phyloP scores from a whole-genome alignment of 805 yeast species.

The Isabelozyma pseudorhagii region DNA sequence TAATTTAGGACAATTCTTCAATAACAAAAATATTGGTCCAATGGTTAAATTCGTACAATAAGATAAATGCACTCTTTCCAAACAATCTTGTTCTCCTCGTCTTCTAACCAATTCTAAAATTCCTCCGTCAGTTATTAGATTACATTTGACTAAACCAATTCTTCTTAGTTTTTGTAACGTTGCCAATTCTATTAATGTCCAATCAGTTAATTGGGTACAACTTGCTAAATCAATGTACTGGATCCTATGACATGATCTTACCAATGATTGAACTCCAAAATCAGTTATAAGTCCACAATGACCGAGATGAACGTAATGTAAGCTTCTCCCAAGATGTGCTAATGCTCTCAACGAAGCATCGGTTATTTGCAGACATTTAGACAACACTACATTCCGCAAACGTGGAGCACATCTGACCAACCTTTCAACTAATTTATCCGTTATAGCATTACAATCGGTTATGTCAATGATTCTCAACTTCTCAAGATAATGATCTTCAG shows the following conservation, averaged over 20 bases:
- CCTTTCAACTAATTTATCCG: constrained; percentile 73
- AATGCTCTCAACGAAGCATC: constrained; percentile 74
- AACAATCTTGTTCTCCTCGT: constrained; percentile 70
- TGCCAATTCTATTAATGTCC: constrained; percentile 72
- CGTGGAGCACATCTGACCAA: constrained; percentile 79
- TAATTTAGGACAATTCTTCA: constrained; percentile 77
- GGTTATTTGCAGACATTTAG: constrained; percentile 84
- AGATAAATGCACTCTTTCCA: constrained; percentile 90
- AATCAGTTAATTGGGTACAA: constrained; percentile 84
- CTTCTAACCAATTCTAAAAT: constrained; percentile 62
- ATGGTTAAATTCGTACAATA: constrained; percentile 81
- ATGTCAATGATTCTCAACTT: constrained; percentile 79
- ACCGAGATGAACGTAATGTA: constrained; percentile 90
- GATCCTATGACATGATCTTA: constrained; percentile 75
- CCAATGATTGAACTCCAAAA: constrained; percentile 72
- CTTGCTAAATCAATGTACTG: constrained; percentile 95
- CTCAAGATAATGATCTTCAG: constrained; percentile 50
- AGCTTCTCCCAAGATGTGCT: constrained; percentile 68
- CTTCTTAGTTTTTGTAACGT: constrained; percentile 77
- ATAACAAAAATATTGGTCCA: constrained; percentile 69
- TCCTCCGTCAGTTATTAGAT: constrained; percentile 83
- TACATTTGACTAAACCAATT: constrained; percentile 91
- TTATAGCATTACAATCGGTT: constrained; percentile 76
- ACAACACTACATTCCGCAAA: constrained; percentile 79
- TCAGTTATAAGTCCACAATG: constrained; percentile 92